Conservation (phyloP, 2,329 filamentous ascomycete genomes). For the Arthroderma sp. region DNA sequence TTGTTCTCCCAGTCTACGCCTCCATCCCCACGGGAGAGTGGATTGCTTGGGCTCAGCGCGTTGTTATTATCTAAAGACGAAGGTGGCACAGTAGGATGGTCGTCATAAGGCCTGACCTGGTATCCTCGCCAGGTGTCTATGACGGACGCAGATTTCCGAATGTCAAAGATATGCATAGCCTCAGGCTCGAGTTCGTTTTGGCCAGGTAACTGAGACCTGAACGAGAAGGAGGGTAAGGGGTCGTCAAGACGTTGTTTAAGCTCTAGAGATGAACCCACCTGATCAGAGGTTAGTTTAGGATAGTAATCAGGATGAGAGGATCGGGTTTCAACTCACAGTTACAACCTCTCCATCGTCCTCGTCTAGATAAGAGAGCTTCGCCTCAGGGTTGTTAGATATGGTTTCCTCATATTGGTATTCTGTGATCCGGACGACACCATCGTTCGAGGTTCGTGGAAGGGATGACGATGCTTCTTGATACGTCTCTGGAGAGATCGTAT, state of each 20-base stretch:
- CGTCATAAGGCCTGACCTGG: conserved; percentile 10
- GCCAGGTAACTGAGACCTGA: conserved; percentile 4
- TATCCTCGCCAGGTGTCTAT: conserved; percentile 27
- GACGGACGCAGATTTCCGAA: conserved; percentile 27
- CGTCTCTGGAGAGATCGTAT: too few species aligned
- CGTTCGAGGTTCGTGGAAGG: conserved; percentile 6
- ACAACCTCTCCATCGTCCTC: conserved; percentile 35
- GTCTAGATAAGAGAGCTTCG: conserved; percentile 32
- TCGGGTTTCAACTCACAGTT: conserved; percentile 22
- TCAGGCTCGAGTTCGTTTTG: conserved; percentile 8
- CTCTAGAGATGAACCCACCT: conserved; percentile 36
- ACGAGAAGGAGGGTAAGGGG: conserved; percentile 14
- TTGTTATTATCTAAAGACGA: background rate
- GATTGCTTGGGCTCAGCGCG: too few species aligned
- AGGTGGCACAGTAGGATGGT: background rate
- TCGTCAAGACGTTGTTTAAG: conserved; percentile 35
- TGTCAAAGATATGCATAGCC: conserved; percentile 35
- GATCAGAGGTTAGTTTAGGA: background rate
- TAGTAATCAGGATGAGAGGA: background rate
- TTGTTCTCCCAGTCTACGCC: too few species aligned
- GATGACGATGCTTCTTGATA: background rate
- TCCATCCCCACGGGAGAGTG: too few species aligned
- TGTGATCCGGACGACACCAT: conserved; percentile 28
- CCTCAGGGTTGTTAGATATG: conserved; percentile 27
- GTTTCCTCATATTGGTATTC: conserved; percentile 31